A percentile compares a stretch with the other conserved stretches of the same genome.
These are phyloP conservation scores for Moricandia arvensis DNA, from an alignment of 345 rosid genomes.

Conservation along the genomic window DNA sequence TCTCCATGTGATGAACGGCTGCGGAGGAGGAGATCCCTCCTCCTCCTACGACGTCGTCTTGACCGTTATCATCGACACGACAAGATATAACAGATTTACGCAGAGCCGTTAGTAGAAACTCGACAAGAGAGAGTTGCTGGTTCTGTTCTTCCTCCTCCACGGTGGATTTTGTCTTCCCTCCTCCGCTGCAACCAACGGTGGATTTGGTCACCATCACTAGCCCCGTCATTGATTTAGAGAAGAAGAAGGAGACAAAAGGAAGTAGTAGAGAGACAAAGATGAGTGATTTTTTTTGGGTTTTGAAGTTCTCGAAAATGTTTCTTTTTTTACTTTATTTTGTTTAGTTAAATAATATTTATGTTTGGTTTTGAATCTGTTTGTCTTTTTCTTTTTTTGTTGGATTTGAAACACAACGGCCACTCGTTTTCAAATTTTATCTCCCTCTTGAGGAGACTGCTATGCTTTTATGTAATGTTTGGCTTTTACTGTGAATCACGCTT, in stretches of 20 bases:
- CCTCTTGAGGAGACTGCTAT: slow-evolving; percentile 33
- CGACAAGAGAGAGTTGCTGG: slow-evolving; percentile 66
- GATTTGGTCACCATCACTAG: slow-evolving; percentile 77
- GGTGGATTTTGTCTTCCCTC: slow-evolving; percentile 34
- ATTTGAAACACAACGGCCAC: slow-evolving; percentile 69
- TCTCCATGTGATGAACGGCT: slow-evolving; percentile 72
- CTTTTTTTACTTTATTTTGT: neutral
- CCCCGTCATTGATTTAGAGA: slow-evolving; percentile 55
- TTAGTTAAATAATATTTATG: neutral
- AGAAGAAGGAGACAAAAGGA: slow-evolving; percentile 20
- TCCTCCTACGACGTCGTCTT: slow-evolving; percentile 49
- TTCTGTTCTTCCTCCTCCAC: slow-evolving; percentile 47
- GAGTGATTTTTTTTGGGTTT: slow-evolving; percentile 20
- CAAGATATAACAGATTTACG: slow-evolving; percentile 88
- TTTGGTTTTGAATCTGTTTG: slow-evolving; percentile 40
- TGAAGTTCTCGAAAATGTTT: slow-evolving; percentile 36
- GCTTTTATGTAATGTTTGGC: neutral
- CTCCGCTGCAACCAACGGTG: slow-evolving; percentile 56
- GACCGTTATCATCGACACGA: slow-evolving; percentile 55
- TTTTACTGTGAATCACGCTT: slow-evolving; percentile 30
- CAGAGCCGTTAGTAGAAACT: slow-evolving; percentile 63
- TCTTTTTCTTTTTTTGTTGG: slow-evolving; percentile 33
- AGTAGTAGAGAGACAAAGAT: no score
- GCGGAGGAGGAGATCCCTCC: slow-evolving; percentile 37
- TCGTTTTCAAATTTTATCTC: slow-evolving; percentile 54